Percentiles rank a stretch among this genome's conserved stretches.
Conservation (phyloP, 768 basidiomycete species). For the Gloeophyllum trabeum region DNA sequence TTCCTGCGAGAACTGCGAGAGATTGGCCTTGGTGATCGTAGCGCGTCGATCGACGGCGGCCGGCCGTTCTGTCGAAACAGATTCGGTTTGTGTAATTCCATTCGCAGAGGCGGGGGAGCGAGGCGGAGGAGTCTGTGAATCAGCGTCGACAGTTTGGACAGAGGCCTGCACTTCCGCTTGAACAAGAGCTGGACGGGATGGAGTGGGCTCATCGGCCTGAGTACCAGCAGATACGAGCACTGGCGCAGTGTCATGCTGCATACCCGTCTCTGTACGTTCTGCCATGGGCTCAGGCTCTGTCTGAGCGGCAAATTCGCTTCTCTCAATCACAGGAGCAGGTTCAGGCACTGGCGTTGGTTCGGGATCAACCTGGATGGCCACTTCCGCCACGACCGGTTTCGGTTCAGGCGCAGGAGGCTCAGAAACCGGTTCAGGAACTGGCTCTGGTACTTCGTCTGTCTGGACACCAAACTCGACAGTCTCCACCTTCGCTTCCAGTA, state of each 20-base stretch:
- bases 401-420: slow-evolving; percentile 12
- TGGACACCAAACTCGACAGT: slow-evolving; percentile 57
- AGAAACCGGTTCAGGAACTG: slow-evolving; percentile 10
- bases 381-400: slow-evolving; percentile 1
- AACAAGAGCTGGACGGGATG: neutral
- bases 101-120: slow-evolving; percentile 2
- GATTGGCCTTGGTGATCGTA: slow-evolving; percentile 1
- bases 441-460: slow-evolving; percentile 42
- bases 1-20: slow-evolving; percentile 11
- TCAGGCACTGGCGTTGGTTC: slow-evolving; percentile 12
- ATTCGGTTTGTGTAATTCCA: neutral
- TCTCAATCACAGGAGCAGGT: slow-evolving; percentile 12
- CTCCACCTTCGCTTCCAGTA: slow-evolving; percentile 24
- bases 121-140: slow-evolving; percentile 12
- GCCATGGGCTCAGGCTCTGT: slow-evolving; percentile 15
- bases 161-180: neutral
- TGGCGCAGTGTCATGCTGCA: slow-evolving; percentile 30
- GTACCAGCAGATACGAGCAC: slow-evolving; percentile 8
- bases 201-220: slow-evolving; percentile 8
- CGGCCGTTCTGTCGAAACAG: neutral
- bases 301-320: slow-evolving; percentile 18
- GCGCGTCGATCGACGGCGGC: slow-evolving; percentile 1
- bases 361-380: slow-evolving; percentile 22
- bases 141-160: slow-evolving; percentile 12
- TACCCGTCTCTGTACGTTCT: slow-evolving; percentile 32